Conservation (phyloP, 331 rosid genomes). For the Erythrophleum ivorense region DNA sequence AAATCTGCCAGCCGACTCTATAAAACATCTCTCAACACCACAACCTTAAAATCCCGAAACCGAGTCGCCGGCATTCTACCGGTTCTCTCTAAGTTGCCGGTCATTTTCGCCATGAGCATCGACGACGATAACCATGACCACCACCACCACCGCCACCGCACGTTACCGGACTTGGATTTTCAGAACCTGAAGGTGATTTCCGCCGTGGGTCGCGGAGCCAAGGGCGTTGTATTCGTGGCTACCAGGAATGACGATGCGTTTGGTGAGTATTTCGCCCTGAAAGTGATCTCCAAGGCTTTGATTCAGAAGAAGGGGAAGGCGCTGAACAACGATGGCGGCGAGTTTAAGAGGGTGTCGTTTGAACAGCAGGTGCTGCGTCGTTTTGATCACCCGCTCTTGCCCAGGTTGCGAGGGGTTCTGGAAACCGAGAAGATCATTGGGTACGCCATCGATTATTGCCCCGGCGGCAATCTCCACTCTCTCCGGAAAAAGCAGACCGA, state of each 20-base stretch:
- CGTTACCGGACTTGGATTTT: slow-evolving; percentile 42
- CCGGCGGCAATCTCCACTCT: slow-evolving; percentile 82
- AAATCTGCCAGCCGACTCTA: neutral
- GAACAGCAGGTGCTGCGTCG: slow-evolving; percentile 72
- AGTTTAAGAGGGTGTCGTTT: slow-evolving; percentile 69
- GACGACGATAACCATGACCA: neutral
- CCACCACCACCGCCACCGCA: neutral
- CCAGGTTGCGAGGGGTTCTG: slow-evolving; percentile 68
- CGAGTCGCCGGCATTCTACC: neutral
- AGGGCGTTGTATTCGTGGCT: slow-evolving; percentile 83
- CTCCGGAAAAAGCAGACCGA: slow-evolving; percentile 79
- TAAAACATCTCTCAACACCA: slow-evolving; percentile 24
- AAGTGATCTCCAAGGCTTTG: slow-evolving; percentile 73
- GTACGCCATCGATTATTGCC: slow-evolving; percentile 82
- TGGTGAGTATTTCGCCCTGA: slow-evolving; percentile 65
- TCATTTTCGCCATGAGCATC: slow-evolving; percentile 37
- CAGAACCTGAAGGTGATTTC: slow-evolving; percentile 52
- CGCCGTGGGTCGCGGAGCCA: slow-evolving; percentile 91
- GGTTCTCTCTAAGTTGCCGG: neutral
- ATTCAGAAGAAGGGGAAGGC: slow-evolving; percentile 53
- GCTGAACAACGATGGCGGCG: slow-evolving; percentile 29
- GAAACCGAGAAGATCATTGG: slow-evolving; percentile 68
- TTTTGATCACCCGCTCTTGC: slow-evolving; percentile 75
- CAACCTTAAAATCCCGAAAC: neutral
- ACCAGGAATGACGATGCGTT: slow-evolving; percentile 19